phyloP scores from a whole-genome alignment of 2,329 filamentous ascomycete species.

The Sordariomycetes sp. region DNA sequence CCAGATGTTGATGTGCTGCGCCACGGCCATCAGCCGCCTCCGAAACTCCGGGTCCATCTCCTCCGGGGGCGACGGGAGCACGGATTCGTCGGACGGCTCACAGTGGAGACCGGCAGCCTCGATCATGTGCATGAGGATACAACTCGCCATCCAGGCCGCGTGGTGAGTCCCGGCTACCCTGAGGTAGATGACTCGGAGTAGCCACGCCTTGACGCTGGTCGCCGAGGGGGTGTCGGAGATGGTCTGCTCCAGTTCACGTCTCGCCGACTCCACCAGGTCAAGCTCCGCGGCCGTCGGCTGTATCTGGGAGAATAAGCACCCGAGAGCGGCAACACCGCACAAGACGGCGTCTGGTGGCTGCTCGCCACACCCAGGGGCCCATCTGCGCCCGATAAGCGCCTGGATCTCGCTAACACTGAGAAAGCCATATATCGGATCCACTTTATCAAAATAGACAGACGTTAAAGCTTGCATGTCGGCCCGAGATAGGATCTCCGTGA shows the following conservation, averaged over 20 bases:
- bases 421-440: conserved; percentile 43
- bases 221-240: conserved; percentile 20
- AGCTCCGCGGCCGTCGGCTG: conserved; percentile 28
- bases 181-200: conserved; percentile 41
- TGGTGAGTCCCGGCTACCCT: conserved; percentile 42
- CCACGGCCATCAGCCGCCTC: conserved; percentile 34
- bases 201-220: conserved; percentile 35
- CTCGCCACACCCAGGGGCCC: conserved; percentile 15
- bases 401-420: conserved; percentile 21
- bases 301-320: conserved; percentile 35
- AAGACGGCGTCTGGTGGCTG: conserved; percentile 34
- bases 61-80: conserved; percentile 8
- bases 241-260: conserved; percentile 30
- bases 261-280: conserved; percentile 33
- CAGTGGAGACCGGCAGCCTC: conserved; percentile 39
- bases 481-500: conserved; percentile 34
- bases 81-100: conserved; percentile 18
- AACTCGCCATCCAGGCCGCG: conserved; percentile 45
- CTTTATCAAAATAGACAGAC: conserved; percentile 38
- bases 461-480: conserved; percentile 34
- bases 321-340: conserved; percentile 44
- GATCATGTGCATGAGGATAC: conserved; percentile 44
- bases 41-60: conserved; percentile 24
- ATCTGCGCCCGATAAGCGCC: conserved; percentile 18
- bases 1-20: conserved; percentile 48